These are phyloP conservation scores for Massarina eburnea DNA, from an alignment of 2,329 filamentous ascomycete species.

Conservation along the genomic window DNA sequence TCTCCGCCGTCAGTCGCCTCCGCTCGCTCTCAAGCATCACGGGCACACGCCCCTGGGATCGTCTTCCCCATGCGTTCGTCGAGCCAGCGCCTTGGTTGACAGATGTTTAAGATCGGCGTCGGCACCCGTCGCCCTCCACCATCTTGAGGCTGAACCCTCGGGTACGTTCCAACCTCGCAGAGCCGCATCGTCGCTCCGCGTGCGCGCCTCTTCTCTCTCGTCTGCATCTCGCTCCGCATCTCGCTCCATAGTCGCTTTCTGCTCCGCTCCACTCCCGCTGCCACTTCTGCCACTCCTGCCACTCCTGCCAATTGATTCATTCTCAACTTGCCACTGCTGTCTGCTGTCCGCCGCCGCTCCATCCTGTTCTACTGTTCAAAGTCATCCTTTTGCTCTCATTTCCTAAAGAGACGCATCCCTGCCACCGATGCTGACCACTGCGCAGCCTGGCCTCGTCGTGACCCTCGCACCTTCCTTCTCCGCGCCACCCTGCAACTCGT, in stretches of 20 bases:
- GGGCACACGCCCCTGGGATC: conserved; percentile 14
- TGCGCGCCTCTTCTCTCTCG: conserved; percentile 7
- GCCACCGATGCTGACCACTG: conserved; percentile 31
- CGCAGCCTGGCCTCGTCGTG: conserved; percentile 23
- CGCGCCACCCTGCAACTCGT: conserved; percentile 16
- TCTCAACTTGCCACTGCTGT: conserved; percentile 15
- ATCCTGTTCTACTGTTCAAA: conserved; percentile 5
- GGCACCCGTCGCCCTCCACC: conserved; percentile 38
- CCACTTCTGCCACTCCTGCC: background rate
- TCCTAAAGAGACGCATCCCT: conserved; percentile 10
- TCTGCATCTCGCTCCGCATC: too few relatives aligned
- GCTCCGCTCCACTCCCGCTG: conserved; percentile 11
- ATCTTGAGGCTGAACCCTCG: conserved; percentile 42
- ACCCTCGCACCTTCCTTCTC: conserved; percentile 18
- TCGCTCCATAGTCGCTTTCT: conserved; percentile 11
- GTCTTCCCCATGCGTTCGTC: conserved; percentile 22
- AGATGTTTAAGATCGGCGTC: conserved; percentile 37
- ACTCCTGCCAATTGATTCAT: conserved; percentile 1
- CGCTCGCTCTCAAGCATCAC: conserved; percentile 1
- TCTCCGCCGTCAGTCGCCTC: background rate
- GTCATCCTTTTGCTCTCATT: conserved; percentile 1
- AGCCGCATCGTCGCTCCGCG: conserved; percentile 26
- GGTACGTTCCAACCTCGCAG: conserved; percentile 40
- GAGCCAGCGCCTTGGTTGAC: conserved; percentile 25
- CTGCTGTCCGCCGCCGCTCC: conserved; percentile 18